Base-by-base conservation (phyloP, 2,329 filamentous ascomycete species). In the Mollisiaceae sp. region DNA sequence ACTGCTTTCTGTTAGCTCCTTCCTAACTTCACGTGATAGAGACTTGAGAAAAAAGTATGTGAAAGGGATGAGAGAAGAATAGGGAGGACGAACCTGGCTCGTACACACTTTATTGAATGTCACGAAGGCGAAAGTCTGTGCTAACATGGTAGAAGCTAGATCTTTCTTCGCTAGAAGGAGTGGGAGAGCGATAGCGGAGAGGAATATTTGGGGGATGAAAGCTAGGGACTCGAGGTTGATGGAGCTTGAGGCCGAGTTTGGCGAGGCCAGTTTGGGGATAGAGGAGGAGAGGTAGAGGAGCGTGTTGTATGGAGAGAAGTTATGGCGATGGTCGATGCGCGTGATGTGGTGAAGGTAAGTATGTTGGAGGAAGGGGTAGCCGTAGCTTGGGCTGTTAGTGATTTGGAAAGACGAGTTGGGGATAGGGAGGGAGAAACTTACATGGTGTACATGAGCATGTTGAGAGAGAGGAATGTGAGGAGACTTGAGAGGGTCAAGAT, bases 31-130 rank as follows among this genome's bases (percentile, higher is more conserved):
- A 18, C 15, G 38, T 41, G 3, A 24, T 15, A 38, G 54, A 39
- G n/a, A 35, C 36, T 38, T 27, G 59, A 60, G 38, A 45, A 38
- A 24, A 24, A 24, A 15, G 41, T 14, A 15, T 39, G 47, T 4
- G 60, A 43, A 35, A 20, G 18, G 41, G 14, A 14, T 2, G 35
- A 59, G 24, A 22, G 50, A 56, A 22, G 20, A 11, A 36, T 36
- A 36, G 60, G 41, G 18, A 36, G 61, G 41, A 32, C 36, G 12
- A 85, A 95, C 93, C 85, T 98, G 94, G 75, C 93, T 97, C 2
- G 95, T 99, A 84, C 94, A 98, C 68, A 99, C 95, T 81, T 99
- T 99, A 81, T 99, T 99, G 73, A 98, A 98, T 0, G 93, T 90
- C 4, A 98, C 95, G 78, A 99, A 99, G 0, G 94, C 92, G 79